Evolutionary conservation across 2,329 filamentous ascomycete species (phyloP), one percentile per base, ranked within the genome.

Genomic region (Shiraia bambusicola): DNA sequence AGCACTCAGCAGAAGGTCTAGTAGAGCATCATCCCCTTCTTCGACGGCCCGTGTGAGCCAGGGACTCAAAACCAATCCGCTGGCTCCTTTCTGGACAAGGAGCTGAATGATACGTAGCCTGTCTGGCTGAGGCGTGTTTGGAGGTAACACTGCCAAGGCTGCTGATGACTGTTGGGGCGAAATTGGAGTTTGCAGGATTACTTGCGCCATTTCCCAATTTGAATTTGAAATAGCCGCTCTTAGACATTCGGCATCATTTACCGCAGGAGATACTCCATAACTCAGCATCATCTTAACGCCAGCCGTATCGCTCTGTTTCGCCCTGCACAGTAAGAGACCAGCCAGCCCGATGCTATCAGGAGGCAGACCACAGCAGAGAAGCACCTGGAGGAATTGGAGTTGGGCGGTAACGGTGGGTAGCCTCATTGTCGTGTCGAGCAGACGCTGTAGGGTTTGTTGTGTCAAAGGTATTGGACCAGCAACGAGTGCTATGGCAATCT

Each of bases 351-450:
- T 54, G 22, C 49, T 63, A 1, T 50, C 34, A 13, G 64, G 55
- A 28, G 57, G 49, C 12, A 68, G 45, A 11, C 65, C 63, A 35
- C 64, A 68, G 37, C 61, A 65, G 27, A 67, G 56, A 3, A 68
- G 44, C 22, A 68, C 42, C 28, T 65, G 59, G 5, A 68, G 37
- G 28, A 59, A 67, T 4, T 54, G 56, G 26, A 61, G 47, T 8
- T 63, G 51, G 30, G 62, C 57, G 32, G 54, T 53, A 5, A 45
- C 47, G 17, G 56, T 61, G 1, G 61, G 58, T 22, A 65, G 38
- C 15, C 54, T 56, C 56, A 67, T 54, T 0, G 55, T 58, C 6
- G 55, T 55, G 28, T 61, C 62, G 2, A 66, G 56, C n/a, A 58
- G 49, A 15, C 42, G 49, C 33, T 65, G 59, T 15, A 68, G 46